Base-by-base conservation (phyloP, 768 basidiomycete species). In the Tremella mesenterica region DNA sequence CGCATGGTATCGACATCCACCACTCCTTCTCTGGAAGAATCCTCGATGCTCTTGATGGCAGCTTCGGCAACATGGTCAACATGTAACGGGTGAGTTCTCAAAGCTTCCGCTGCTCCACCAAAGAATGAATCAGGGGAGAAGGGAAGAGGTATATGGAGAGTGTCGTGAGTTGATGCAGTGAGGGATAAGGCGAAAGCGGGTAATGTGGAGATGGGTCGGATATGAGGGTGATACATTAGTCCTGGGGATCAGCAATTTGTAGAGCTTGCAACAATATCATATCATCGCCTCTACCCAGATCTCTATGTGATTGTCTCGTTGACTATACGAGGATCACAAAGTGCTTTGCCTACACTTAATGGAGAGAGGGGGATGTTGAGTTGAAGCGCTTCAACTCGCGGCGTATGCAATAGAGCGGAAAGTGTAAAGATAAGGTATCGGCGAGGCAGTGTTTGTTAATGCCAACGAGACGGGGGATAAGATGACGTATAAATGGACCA, bases 41-140 rank as follows among this genome's bases (percentile, higher is more conserved):
- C 76, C 30, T 80, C 79, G 18, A 83, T 77, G 18, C 73, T 58
- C n/a, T 54, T 28, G 54, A 85, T 82, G 6, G 89, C 79, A 0
- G 90, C 88, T 61, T 84, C 81, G 2, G 85, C 95, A 41, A 97
- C 89, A 57, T 91, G 88, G 63, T 99, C 95, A 20, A 96, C 90
- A 66, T 97, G 93, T 38, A 97, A 82, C 1, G 95, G 92, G 27
- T 86, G 88, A 50, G 85, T 84, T n/a, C 80, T 79, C 47, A 96
- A 74, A 16, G 85, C 83, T 56, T 85, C 85, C 6, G 88, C 86
- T 30, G 91, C 58, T 67, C 74, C 57, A 60, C 67, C 59, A 52
- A 61, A 54, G 48, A 56, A 18, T 26, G 65, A 59, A 28, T 54
- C 53, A 69, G 56, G 52, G 52, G 60, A 44, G 48, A 57, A 55